Conservation (phyloP, 768 basidiomycete species). For the Termitomyces sp. region DNA sequence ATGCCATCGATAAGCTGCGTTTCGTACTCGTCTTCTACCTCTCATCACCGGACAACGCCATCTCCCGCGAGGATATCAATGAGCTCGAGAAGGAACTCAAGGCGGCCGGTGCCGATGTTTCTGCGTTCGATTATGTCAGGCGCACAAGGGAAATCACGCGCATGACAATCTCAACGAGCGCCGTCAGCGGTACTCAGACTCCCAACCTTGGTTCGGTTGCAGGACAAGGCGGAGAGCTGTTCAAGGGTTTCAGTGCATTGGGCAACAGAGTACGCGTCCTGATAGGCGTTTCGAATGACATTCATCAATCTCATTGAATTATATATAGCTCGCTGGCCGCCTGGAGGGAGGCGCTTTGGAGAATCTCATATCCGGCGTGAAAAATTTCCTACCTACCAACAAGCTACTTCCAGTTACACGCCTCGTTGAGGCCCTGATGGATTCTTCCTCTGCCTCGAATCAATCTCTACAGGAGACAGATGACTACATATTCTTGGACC, state of each 20-base stretch:
- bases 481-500: slow-evolving; percentile 92
- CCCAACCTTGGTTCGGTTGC: slow-evolving; percentile 55
- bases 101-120: slow-evolving; percentile 70
- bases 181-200: slow-evolving; percentile 55
- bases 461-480: slow-evolving; percentile 96
- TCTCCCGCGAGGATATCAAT: slow-evolving; percentile 82
- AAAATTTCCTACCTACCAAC: slow-evolving; percentile 94
- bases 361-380: slow-evolving; percentile 94
- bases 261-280: slow-evolving; percentile 68
- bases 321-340: slow-evolving; percentile 76
- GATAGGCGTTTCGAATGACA: not conserved
- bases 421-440: slow-evolving; percentile 94
- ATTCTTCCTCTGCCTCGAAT: slow-evolving; percentile 88
- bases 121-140: slow-evolving; percentile 90
- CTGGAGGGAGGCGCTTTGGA: slow-evolving; percentile 95
- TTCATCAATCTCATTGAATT: not conserved
- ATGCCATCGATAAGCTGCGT: slow-evolving; percentile 82
- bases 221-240: slow-evolving; percentile 78
- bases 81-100: slow-evolving; percentile 88
- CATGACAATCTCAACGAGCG: slow-evolving; percentile 71
- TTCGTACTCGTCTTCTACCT: slow-evolving; percentile 95
- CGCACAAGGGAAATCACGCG: slow-evolving; percentile 85
- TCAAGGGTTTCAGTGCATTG: slow-evolving; percentile 89
- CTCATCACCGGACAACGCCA: slow-evolving; percentile 71
- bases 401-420: slow-evolving; percentile 92